A percentile compares a stretch with the other conserved stretches of the same genome.
Conservation (phyloP, 2,329 filamentous ascomycete genomes). For the Calonectria montana region DNA sequence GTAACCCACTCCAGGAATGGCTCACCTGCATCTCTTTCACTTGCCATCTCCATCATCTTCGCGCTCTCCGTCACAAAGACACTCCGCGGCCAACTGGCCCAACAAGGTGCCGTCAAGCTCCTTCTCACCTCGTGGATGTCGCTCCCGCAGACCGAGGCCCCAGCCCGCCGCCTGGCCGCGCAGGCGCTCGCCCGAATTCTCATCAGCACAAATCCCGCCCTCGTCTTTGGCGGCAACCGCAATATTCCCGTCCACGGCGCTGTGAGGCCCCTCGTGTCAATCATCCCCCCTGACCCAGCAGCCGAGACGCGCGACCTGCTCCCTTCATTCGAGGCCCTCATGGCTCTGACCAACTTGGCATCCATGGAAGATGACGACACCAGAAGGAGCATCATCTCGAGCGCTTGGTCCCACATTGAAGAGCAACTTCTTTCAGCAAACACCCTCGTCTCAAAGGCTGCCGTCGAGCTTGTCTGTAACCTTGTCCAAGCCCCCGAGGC, state of each 20-base stretch:
- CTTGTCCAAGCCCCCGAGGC: constrained; percentile 78
- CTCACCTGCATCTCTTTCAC: constrained; percentile 75
- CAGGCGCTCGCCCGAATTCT: constrained; percentile 87
- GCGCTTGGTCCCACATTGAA: constrained; percentile 81
- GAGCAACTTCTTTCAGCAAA: constrained; percentile 85
- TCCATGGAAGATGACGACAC: constrained; percentile 77
- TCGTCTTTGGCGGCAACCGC: constrained; percentile 84
- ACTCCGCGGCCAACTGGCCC: constrained; percentile 82
- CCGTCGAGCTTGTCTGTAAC: constrained; percentile 92
- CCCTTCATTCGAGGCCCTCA: constrained; percentile 88
- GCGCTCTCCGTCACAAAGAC: constrained; percentile 80
- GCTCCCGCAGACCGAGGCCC: constrained; percentile 64
- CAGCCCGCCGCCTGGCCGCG: constrained; percentile 70
- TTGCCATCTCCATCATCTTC: constrained; percentile 81
- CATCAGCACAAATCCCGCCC: constrained; percentile 85
- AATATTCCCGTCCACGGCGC: constrained; percentile 80
- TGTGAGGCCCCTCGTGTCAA: constrained; percentile 82
- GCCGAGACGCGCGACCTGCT: constrained; percentile 80
- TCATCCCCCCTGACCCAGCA: constrained; percentile 74
- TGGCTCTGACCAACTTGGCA: constrained; percentile 94
- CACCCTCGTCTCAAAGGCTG: constrained; percentile 80
- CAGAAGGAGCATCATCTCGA: constrained; percentile 76
- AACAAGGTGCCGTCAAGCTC: constrained; percentile 92
- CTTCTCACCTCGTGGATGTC: constrained; percentile 77
- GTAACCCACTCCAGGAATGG: constrained; percentile 80